A percentile compares a stretch with the other conserved stretches of the same genome.
phyloP scores from a whole-genome alignment of 2,329 filamentous ascomycete genomes.

The Colletotrichum gloeosporioides region DNA sequence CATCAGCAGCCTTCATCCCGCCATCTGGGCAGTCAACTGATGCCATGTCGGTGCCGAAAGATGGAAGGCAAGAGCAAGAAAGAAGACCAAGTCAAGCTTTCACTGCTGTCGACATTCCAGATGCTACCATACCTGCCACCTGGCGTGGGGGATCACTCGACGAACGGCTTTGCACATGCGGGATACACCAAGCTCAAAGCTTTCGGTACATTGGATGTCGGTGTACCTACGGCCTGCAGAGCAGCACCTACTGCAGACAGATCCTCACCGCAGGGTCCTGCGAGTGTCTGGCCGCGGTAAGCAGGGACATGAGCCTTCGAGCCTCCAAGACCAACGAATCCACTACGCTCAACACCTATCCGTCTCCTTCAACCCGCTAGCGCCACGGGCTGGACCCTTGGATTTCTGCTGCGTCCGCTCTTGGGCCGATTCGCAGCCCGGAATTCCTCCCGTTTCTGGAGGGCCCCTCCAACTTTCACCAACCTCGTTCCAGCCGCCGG shows the following conservation, averaged over 20 bases:
- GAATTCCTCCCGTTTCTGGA: neutral
- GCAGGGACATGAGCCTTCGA: slow-evolving; percentile 13
- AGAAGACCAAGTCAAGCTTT: neutral
- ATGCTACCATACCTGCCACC: neutral
- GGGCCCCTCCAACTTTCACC: neutral
- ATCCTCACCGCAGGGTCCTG: slow-evolving; percentile 13
- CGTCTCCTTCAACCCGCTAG: neutral
- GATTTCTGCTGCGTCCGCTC: neutral
- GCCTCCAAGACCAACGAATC: neutral
- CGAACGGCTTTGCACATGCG: neutral
- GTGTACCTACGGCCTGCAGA: neutral
- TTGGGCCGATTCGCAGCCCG: neutral
- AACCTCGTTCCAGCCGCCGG: neutral
- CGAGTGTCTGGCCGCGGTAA: neutral
- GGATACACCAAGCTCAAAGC: neutral
- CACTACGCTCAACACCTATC: neutral
- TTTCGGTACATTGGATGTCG: neutral
- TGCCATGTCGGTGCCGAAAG: neutral
- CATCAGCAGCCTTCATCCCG: neutral
- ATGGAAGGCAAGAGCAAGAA: neutral
- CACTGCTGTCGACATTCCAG: neutral
- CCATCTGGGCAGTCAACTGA: slow-evolving; percentile 6
- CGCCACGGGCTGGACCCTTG: slow-evolving; percentile 6
- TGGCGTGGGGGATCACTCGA: neutral
- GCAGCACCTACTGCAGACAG: neutral